Evolutionary conservation across 192 early-diverging fungal species (phyloP), one percentile per base, ranked within the genome.

Genomic region (Backusella australiensis): DNA sequence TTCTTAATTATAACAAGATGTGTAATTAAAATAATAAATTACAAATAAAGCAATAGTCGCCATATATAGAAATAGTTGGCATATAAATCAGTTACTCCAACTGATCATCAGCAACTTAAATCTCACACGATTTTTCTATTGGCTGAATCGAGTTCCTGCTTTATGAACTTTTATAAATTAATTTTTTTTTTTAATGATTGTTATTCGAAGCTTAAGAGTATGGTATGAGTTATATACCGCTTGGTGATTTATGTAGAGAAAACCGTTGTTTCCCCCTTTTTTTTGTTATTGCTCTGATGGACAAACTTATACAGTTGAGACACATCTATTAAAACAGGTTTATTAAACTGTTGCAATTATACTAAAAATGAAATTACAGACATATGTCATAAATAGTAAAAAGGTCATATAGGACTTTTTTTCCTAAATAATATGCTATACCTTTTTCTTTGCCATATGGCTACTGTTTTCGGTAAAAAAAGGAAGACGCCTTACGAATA

Each of bases 21-120:
- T n/a, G 19, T n/a, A 49, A 49, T n/a, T 49, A 29, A 63, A 63
- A 63, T 12, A 59, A 63, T 12, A 29, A 63, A 29, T 63, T 63
- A 63, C 56, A 63, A 63, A 63, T 63, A 21, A 63, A 63, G 56
- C 9, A 63, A 63, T 63, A 63, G 23, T 63, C 56, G 56, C 56
- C 56, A 63, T 63, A 63, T 63, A 63, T 63, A 63, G 56, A 29
- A 63, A 63, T 63, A 63, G 56, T 63, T 63, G 26, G 56, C 56
- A 63, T 26, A 63, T 29, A 26, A 63, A 63, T 63, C 56, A 63
- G 56, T 63, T 63, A 29, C 21, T 63, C 56, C 56, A 63, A 21
- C 9, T 63, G 23, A 63, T 63, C 56, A 63, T 63, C 23, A 63
- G 0, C 4, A 26, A 14, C 23, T 63, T 49, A 49, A 49, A 49